Base-by-base conservation (phyloP, 2,329 filamentous ascomycete genomes). In the Aureobasidium namibiae region DNA sequence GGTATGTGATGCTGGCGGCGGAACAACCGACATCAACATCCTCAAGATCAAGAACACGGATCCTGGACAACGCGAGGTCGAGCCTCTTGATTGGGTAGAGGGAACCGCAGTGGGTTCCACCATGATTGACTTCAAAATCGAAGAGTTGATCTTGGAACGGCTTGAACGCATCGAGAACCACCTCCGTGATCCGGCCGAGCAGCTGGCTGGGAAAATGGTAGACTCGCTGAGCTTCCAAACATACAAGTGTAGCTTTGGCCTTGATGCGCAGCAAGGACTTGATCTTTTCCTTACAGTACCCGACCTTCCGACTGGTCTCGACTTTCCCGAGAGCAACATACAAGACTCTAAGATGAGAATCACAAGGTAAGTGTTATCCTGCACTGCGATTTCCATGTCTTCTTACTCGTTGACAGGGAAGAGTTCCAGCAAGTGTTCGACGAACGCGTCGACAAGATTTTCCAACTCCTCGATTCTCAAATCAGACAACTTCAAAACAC, bases 1-100 rank as follows among this genome's bases (percentile, higher is more conserved):
- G 3, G 74, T 80, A 1, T 80, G 78, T 61, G 78, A 81, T 67
- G 75, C 74, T 29, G 78, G 79, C 8, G 78, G 78, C 39, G 78
- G 78, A 6, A 81, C 78, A 0, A 74, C 72, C 16, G 74, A 77
- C 62, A 54, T 76, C 7, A 71, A 68, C 4, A 69, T 74, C 1
- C 66, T 76, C 1, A 67, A 68, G n/a, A 69, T 76, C 1, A 60
- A 16, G 50, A 57, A 24, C 34, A 45, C 9, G 29, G 29, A 14
- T 23, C 24, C 21, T 24, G 39, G 18, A 23, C 24, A 14, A 34
- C 42, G 11, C n/a, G 45, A 46, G 29, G 41, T 63, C 10, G 24
- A 53, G 13, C 60, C 60, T 8, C 52, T 61, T 21, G 26, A 41
- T 34, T 61, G 56, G 52, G 59, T 58, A 7, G 54, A 61, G 23